Conservation (phyloP, 1,139 yeast species). For the Yamadazyma dendronema region DNA sequence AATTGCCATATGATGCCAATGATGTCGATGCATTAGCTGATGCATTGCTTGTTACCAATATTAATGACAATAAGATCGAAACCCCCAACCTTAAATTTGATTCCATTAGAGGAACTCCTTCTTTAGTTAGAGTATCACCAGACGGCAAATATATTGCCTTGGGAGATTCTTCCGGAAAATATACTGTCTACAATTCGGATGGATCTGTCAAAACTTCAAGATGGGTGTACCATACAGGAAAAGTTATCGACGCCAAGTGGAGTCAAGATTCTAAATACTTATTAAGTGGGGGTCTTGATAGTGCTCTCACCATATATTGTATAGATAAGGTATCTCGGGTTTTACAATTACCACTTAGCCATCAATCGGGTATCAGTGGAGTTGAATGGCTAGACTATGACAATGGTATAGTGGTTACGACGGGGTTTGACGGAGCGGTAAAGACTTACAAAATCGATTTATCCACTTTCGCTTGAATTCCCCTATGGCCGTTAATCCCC, state of each 20-base stretch:
- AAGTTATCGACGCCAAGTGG: slow-evolving; percentile 78
- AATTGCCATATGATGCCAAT: slow-evolving; percentile 39
- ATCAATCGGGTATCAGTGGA: slow-evolving; percentile 79
- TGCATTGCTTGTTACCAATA: slow-evolving; percentile 51
- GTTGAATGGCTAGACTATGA: slow-evolving; percentile 61
- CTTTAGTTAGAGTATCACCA: slow-evolving; percentile 68
- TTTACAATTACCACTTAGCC: slow-evolving; percentile 73
- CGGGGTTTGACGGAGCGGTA: slow-evolving; percentile 81
- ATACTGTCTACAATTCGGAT: slow-evolving; percentile 60
- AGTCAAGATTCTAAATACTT: slow-evolving; percentile 67
- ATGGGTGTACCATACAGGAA: slow-evolving; percentile 94
- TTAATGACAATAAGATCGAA: slow-evolving; percentile 33
- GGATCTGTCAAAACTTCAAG: slow-evolving; percentile 71
- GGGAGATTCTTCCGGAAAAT: slow-evolving; percentile 86
- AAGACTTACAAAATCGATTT: slow-evolving; percentile 63
- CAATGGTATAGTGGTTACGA: slow-evolving; percentile 48
- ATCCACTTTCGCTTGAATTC: slow-evolving; percentile 6
- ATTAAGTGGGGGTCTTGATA: slow-evolving; percentile 81
- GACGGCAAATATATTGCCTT: slow-evolving; percentile 69
- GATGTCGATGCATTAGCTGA: slow-evolving; percentile 30
- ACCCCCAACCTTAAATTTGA: slow-evolving; percentile 21
- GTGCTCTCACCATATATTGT: slow-evolving; percentile 76
- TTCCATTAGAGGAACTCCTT: slow-evolving; percentile 53
- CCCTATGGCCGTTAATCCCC: slow-evolving; percentile 2
- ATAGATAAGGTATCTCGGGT: slow-evolving; percentile 77